phyloP scores from a whole-genome alignment of 2,329 filamentous ascomycete species.

The Leptographium procerum region DNA sequence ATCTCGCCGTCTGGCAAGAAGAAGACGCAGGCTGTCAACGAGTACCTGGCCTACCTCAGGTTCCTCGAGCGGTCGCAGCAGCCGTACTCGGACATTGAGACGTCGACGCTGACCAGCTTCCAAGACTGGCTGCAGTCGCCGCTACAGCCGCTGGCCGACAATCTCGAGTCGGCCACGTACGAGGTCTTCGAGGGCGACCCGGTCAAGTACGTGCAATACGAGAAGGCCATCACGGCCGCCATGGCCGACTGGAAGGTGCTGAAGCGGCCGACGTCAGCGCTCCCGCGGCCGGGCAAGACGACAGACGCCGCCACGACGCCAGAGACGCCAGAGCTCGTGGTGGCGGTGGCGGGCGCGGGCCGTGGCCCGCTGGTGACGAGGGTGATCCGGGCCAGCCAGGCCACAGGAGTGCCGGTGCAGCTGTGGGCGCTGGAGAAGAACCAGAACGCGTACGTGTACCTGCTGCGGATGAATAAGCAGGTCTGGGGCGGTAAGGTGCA shows the following conservation, averaged over 20 bases:
- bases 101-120: slow-evolving; percentile 42
- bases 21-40: slow-evolving; percentile 27
- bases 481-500: slow-evolving; percentile 75
- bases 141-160: slow-evolving; percentile 87
- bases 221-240: slow-evolving; percentile 70
- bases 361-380: slow-evolving; percentile 85
- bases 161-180: slow-evolving; percentile 93
- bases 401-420: slow-evolving; percentile 65
- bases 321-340: slow-evolving; percentile 41
- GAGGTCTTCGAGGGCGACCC: slow-evolving; percentile 98
- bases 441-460: slow-evolving; percentile 88
- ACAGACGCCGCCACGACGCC: slow-evolving; percentile 5
- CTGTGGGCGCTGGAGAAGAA: slow-evolving; percentile 97
- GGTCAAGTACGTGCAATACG: slow-evolving; percentile 95
- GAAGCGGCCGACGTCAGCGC: slow-evolving; percentile 62
- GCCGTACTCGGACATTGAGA: slow-evolving; percentile 40
- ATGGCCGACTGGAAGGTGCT: slow-evolving; percentile 67
- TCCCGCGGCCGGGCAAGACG: slow-evolving; percentile 41
- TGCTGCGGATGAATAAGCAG: slow-evolving; percentile 73
- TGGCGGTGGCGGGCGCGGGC: slow-evolving; percentile 88
- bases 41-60: slow-evolving; percentile 65
- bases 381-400: slow-evolving; percentile 67
- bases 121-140: slow-evolving; percentile 96
- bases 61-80: slow-evolving; percentile 77
- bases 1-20: slow-evolving; percentile 24